Conservation (phyloP, 2,329 filamentous ascomycete species). For the Sporothrix phasma region DNA sequence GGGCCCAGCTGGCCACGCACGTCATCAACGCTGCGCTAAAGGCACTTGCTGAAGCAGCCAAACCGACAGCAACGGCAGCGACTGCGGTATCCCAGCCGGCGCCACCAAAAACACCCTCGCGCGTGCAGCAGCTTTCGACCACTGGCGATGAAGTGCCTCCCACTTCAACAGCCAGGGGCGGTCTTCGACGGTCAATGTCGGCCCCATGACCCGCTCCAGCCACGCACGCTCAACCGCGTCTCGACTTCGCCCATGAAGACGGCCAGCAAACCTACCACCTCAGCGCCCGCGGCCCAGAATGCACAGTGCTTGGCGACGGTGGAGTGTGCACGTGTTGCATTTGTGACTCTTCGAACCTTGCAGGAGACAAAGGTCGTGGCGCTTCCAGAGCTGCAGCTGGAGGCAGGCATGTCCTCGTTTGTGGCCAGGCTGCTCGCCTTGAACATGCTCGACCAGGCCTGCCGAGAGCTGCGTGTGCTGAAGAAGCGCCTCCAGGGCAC, state of each 20-base stretch:
- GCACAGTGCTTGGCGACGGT: slow-evolving; percentile 45
- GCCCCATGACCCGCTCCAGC: slow-evolving; percentile 52
- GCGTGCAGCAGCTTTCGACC: background rate
- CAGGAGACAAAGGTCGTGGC: slow-evolving; percentile 44
- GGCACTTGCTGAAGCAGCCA: slow-evolving; percentile 56
- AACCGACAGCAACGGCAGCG: slow-evolving; percentile 30
- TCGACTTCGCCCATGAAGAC: slow-evolving; percentile 40
- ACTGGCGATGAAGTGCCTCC: slow-evolving; percentile 19
- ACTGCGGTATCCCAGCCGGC: slow-evolving; percentile 27
- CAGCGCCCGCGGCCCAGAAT: background rate
- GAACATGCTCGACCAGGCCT: slow-evolving; percentile 55
- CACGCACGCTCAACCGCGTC: slow-evolving; percentile 51
- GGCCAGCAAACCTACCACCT: slow-evolving; percentile 15
- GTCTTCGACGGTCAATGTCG: slow-evolving; percentile 45
- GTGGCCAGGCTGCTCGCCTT: slow-evolving; percentile 55
- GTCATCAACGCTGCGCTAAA: slow-evolving; percentile 63
- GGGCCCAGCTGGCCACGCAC: slow-evolving; percentile 59
- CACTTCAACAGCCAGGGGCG: slow-evolving; percentile 28
- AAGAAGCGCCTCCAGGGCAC: slow-evolving; percentile 51
- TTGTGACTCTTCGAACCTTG: slow-evolving; percentile 51
- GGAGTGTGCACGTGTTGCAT: slow-evolving; percentile 60
- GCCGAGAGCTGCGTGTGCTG: slow-evolving; percentile 57
- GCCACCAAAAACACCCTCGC: slow-evolving; percentile 2
- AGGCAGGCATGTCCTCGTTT: slow-evolving; percentile 62
- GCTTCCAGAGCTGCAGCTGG: slow-evolving; percentile 56